These are phyloP conservation scores for Moricandia moricandioides DNA, from an alignment of 345 rosid species.

Conservation along the genomic window DNA sequence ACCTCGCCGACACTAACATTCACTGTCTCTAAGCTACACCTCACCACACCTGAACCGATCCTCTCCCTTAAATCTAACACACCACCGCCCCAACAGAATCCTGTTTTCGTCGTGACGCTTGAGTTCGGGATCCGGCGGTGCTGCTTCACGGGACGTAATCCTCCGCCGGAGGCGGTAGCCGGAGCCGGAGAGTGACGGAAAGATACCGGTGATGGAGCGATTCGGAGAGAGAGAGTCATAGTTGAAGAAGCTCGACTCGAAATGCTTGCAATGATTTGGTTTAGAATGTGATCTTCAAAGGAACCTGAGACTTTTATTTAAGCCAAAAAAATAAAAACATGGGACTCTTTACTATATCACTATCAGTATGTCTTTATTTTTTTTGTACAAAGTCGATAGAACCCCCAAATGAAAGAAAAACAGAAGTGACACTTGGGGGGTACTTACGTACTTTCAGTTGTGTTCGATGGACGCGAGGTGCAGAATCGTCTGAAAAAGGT, in stretches of 20 bases:
- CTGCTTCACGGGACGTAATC: conserved; percentile 1
- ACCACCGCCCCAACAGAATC: conserved; percentile 5
- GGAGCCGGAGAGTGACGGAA: conserved; percentile 37
- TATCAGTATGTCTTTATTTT: neutral
- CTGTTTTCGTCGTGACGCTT: conserved; percentile 11
- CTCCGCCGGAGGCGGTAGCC: neutral
- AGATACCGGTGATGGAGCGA: conserved; percentile 35
- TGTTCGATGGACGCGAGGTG: neutral
- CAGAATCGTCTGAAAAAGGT: neutral
- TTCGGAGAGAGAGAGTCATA: conserved; percentile 41
- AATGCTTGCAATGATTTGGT: neutral
- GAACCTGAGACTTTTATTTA: neutral
- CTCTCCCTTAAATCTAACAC: neutral
- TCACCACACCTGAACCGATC: conserved; percentile 35
- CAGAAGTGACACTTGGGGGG: neutral
- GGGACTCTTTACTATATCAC: neutral
- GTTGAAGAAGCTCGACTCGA: conserved; percentile 8
- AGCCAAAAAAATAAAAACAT: too few relatives aligned
- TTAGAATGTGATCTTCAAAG: conserved; percentile 13
- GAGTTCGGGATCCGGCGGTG: conserved; percentile 23
- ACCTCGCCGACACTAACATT: conserved; percentile 71
- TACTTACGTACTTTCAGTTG: neutral
- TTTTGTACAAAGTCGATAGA: neutral
- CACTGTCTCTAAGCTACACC: conserved; percentile 66
- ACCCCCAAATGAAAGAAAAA: neutral